A percentile compares a stretch with the other conserved stretches of the same genome.
Evolutionary conservation across 805 yeast species (phyloP).

Genomic region (Candida maesae): DNA sequence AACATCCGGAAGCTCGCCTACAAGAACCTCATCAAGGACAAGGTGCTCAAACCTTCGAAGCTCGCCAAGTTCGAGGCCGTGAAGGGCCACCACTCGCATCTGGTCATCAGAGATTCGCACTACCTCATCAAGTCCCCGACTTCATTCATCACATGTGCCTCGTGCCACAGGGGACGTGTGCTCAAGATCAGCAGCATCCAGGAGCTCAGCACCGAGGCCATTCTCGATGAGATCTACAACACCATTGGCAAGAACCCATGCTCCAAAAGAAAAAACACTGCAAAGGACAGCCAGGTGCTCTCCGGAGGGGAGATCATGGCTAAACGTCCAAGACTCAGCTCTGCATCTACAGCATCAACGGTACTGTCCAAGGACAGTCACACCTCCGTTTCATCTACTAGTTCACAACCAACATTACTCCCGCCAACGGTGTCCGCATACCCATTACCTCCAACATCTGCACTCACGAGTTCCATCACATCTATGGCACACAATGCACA

Average conservation of each 20-base stretch:
- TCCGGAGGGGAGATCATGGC: conserved; percentile 1
- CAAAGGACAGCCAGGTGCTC: conserved; percentile 17
- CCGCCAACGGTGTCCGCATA: conserved; percentile 6
- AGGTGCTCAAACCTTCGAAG: conserved; percentile 26
- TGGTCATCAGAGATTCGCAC: conserved; percentile 29
- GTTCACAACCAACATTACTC: not conserved
- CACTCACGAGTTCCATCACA: not conserved
- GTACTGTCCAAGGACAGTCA: not conserved
- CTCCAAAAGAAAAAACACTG: conserved; percentile 22
- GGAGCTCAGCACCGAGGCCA: conserved; percentile 19
- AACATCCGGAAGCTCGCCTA: conserved; percentile 21
- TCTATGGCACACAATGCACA: not conserved
- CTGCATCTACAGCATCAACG: not conserved
- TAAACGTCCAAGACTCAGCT: not conserved
- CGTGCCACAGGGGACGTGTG: conserved; percentile 28
- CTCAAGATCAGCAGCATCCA: conserved; percentile 21
- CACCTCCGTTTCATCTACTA: not conserved
- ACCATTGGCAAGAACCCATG: conserved; percentile 25
- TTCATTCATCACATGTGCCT: conserved; percentile 27
- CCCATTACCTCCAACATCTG: conserved; percentile 9
- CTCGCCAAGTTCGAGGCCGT: conserved; percentile 13
- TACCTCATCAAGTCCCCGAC: conserved; percentile 26
- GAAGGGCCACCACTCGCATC: conserved; percentile 25
- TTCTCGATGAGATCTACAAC: conserved; percentile 23
- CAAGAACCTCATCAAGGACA: conserved; percentile 26